Evolutionary conservation across 2,329 filamentous ascomycete genomes (phyloP).

Genomic region (Emmonsiellopsis sp.): DNA sequence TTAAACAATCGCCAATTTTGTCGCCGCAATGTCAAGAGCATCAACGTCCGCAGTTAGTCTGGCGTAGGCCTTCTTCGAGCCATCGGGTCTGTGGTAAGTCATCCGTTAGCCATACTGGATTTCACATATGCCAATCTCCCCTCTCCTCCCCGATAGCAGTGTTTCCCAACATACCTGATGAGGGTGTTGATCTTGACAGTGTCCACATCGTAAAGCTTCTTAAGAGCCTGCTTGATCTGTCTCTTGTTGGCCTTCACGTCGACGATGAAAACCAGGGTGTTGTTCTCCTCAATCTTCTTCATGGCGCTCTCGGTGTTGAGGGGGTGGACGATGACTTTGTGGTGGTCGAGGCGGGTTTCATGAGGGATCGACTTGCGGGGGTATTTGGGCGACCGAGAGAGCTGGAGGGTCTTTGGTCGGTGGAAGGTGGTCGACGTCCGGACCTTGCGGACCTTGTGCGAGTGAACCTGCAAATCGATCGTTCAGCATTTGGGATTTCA

Average conservation of each 20-base stretch:
- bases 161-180: slow-evolving; percentile 61
- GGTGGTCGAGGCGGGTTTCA: slow-evolving; percentile 84
- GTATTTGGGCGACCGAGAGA: slow-evolving; percentile 89
- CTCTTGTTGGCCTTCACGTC: slow-evolving; percentile 98
- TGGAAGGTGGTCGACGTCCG: slow-evolving; percentile 92
- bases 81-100: slow-evolving; percentile 61
- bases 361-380: slow-evolving; percentile 90
- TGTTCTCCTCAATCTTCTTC: slow-evolving; percentile 99
- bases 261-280: slow-evolving; percentile 97
- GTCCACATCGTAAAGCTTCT: slow-evolving; percentile 99
- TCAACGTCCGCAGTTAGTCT: slow-evolving; percentile 94
- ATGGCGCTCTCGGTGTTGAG: slow-evolving; percentile 99
- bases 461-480: slow-evolving; percentile 47
- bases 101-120: slow-evolving; percentile 9
- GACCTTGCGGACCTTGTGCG: slow-evolving; percentile 88
- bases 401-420: slow-evolving; percentile 89
- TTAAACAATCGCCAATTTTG: slow-evolving; percentile 98
- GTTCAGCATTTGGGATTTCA: neutral
- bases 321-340: slow-evolving; percentile 96
- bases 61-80: slow-evolving; percentile 97
- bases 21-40: slow-evolving; percentile 97
- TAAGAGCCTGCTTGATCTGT: slow-evolving; percentile 95
- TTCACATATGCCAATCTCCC: neutral
- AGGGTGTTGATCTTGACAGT: slow-evolving; percentile 99
- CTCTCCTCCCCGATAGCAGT: neutral